phyloP scores from a whole-genome alignment of 768 basidiomycete species.

The Omphalotus guepiniiformis region DNA sequence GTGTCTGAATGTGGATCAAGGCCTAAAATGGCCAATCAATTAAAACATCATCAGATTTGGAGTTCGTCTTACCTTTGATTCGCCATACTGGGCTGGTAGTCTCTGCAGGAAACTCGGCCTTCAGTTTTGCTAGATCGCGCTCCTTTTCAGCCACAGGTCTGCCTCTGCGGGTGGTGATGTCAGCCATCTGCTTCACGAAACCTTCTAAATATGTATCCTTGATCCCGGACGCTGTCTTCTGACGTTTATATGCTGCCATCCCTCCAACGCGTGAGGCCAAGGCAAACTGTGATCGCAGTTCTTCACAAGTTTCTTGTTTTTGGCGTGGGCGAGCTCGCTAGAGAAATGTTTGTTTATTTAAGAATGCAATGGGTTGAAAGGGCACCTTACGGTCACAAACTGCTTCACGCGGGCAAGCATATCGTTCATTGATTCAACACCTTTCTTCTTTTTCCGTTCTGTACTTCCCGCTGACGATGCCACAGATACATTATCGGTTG shows the following conservation, averaged over 20 bases:
- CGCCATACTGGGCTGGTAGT: conserved; percentile 31
- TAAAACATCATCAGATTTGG: neutral
- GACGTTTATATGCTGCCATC: neutral
- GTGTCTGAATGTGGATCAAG: conserved; percentile 17
- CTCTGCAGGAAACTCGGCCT: conserved; percentile 15
- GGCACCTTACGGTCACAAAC: neutral
- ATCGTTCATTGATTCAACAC: neutral
- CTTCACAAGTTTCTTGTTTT: neutral
- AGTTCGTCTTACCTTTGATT: conserved; percentile 16
- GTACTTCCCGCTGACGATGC: neutral
- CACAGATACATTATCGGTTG: neutral
- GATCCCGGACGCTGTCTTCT: conserved; percentile 2
- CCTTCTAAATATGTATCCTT: conserved; percentile 16
- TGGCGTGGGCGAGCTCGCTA: neutral
- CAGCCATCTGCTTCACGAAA: conserved; percentile 21
- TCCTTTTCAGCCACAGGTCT: conserved; percentile 13
- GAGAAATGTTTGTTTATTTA: neutral
- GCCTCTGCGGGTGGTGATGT: conserved; percentile 13
- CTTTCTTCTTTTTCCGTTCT: neutral
- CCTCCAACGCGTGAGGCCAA: neutral
- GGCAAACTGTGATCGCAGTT: neutral
- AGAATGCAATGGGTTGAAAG: neutral
- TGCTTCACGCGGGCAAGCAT: neutral
- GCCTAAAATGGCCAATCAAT: conserved; percentile 7
- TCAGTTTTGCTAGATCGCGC: conserved; percentile 8